Conservation (phyloP, 1,284 basidiomycete species). For the Malassezia restricta region DNA sequence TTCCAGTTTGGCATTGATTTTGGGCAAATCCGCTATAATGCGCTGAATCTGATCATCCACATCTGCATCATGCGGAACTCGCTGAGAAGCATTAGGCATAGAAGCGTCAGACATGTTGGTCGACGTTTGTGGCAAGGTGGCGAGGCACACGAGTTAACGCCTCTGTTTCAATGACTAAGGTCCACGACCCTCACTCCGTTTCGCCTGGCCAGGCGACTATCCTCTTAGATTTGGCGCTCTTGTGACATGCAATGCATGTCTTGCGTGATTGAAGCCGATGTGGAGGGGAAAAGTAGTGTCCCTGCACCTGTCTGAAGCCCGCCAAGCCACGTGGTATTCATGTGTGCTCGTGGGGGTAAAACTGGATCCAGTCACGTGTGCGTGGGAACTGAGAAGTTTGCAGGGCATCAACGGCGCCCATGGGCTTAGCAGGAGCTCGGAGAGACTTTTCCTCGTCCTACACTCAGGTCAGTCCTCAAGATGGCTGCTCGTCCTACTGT, state of each 20-base stretch:
- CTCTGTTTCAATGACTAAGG: background rate
- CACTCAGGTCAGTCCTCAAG: slow-evolving; percentile 13
- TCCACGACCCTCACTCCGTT: background rate
- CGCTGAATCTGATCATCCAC: slow-evolving; percentile 8
- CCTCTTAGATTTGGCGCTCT: too few relatives aligned
- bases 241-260: slow-evolving; percentile 1
- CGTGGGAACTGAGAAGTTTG: slow-evolving; percentile 15
- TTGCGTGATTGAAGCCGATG: slow-evolving; percentile 8
- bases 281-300: too few relatives aligned
- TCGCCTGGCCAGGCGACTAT: too few relatives aligned
- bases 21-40: slow-evolving; percentile 20
- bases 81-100: background rate
- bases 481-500: slow-evolving; percentile 28
- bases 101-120: background rate
- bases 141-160: background rate
- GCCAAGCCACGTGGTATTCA: background rate
- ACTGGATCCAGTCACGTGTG: slow-evolving; percentile 15
- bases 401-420: background rate
- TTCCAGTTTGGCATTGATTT: slow-evolving; percentile 38
- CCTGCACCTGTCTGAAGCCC: too few relatives aligned
- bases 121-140: too few relatives aligned
- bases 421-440: background rate
- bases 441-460: slow-evolving; percentile 15
- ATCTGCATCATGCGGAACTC: background rate
- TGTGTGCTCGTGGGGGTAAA: background rate